Base-by-base conservation (phyloP, 2,329 filamentous ascomycete genomes). In the Beauveria bassiana region DNA sequence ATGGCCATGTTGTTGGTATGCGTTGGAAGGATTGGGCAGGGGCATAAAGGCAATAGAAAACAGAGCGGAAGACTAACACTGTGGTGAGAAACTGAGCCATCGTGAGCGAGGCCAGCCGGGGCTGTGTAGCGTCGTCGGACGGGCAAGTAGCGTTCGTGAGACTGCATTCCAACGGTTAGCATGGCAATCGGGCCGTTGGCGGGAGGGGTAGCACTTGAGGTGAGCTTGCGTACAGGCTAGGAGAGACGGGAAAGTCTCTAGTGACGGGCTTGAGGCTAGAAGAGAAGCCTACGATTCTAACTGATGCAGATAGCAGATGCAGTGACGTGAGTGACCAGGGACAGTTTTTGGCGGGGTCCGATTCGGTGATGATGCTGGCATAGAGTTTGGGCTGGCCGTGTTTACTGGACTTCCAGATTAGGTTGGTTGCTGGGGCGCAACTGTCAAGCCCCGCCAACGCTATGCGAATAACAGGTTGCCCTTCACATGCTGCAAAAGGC, bases 1-100 rank as follows among this genome's bases (percentile, higher is more conserved):
- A 59, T 65, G 72, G 68, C 28, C 49, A 53, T 51, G n/a, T 49
- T n/a, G 31, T 45, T 38, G 3, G 10, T 54, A n/a, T 50, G 5
- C 6, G 18, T 62, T n/a, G 22, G 49, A 18, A 55, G 26, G 28
- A 26, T 50, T 40, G 62, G 62, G 50, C 46, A 61, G 52, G 50
- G 26, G 42, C 8, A 6, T 1, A 3, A 14, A 5, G 20, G 26
- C 26, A 24, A 50, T 9, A 18, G n/a, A 24, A 14, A 16, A 61
- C 12, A 45, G 47, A 58, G 43, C 54, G 26, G 53, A 61, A 49
- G 50, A 76, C 75, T 71, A 72, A 77, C 75, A 77, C 75, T 63
- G 75, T 77, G 54, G 74, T 75, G 65, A 77, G 70, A 68, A 77
- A 77, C 66, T 76, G 74, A 55, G 75, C 70, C 75, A 77, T 77